Evolutionary conservation across 208 protist species (phyloP).

Genomic region (Acanthamoeba culbertsoni): DNA sequence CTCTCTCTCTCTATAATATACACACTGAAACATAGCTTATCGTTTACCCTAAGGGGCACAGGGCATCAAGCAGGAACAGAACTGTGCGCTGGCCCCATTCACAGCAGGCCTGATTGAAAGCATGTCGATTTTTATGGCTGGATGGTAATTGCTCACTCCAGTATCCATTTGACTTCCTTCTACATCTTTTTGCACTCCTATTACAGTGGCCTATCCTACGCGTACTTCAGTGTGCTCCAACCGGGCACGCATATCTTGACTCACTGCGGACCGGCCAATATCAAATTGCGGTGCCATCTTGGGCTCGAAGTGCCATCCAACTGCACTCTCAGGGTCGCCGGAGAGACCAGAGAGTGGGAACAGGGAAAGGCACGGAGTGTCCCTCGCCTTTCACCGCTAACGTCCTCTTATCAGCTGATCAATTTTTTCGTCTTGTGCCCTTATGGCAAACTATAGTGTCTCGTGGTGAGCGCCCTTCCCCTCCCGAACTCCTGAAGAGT

Average conservation of each 20-base stretch:
- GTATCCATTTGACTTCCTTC: too few species aligned
- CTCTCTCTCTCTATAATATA: neutral
- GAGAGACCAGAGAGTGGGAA: slow-evolving; percentile 5
- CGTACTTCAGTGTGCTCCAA: slow-evolving; percentile 53
- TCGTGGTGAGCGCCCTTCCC: neutral
- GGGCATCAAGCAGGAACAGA: slow-evolving; percentile 36
- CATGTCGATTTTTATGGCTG: slow-evolving; percentile 3
- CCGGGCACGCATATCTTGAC: slow-evolving; percentile 35
- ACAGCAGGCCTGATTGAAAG: slow-evolving; percentile 49
- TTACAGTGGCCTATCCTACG: slow-evolving; percentile 35
- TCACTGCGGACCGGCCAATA: slow-evolving; percentile 58
- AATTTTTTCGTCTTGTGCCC: neutral
- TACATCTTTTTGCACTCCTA: neutral
- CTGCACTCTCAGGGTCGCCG: neutral
- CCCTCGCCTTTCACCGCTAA: too few species aligned
- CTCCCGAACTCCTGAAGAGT: neutral
- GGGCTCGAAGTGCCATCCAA: slow-evolving; percentile 3
- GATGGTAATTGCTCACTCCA: neutral
- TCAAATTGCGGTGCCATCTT: slow-evolving; percentile 50
- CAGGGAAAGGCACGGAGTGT: neutral
- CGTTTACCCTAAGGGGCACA: neutral
- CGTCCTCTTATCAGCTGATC: neutral
- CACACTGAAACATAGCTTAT: neutral
- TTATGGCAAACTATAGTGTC: neutral
- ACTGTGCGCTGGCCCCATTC: slow-evolving; percentile 16